Conservation (phyloP, 345 rosid genomes). For the Citrus medica region DNA sequence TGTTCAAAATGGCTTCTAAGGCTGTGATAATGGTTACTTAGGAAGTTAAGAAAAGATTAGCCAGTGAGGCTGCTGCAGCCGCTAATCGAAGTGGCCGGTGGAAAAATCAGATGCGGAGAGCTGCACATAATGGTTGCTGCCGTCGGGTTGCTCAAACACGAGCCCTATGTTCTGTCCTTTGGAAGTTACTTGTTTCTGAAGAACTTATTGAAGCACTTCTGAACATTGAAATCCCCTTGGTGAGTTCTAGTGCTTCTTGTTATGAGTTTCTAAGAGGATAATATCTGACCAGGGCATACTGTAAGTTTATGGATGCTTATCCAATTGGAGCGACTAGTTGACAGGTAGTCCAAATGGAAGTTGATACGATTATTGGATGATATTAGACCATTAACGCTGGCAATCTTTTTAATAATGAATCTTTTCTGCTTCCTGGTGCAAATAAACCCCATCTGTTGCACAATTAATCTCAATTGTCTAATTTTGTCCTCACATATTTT, state of each 20-base stretch:
- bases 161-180: constrained; percentile 68
- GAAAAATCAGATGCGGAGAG: constrained; percentile 94
- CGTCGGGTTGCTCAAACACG: constrained; percentile 85
- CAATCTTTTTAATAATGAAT: not conserved
- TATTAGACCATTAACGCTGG: not conserved
- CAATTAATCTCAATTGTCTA: not conserved
- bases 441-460: not conserved
- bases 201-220: constrained; percentile 59
- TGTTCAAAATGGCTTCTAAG: constrained; percentile 21
- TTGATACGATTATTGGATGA: not conserved
- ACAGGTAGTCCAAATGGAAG: not conserved
- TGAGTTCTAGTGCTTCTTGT: constrained; percentile 33
- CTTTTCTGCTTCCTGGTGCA: not conserved
- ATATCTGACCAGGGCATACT: constrained; percentile 11
- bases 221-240: constrained; percentile 80
- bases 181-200: constrained; percentile 84
- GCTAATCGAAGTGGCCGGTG: constrained; percentile 89
- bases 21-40: constrained; percentile 31
- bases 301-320: not conserved
- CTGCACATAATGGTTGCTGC: constrained; percentile 96
- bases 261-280: not conserved
- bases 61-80: constrained; percentile 79
- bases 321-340: not conserved
- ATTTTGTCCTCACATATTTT: not conserved
- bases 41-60: constrained; percentile 87